A percentile compares a stretch with the other conserved stretches of the same genome.
Conservation (phyloP, 352 stramenopile species). For the Phytophthora nicotianae region DNA sequence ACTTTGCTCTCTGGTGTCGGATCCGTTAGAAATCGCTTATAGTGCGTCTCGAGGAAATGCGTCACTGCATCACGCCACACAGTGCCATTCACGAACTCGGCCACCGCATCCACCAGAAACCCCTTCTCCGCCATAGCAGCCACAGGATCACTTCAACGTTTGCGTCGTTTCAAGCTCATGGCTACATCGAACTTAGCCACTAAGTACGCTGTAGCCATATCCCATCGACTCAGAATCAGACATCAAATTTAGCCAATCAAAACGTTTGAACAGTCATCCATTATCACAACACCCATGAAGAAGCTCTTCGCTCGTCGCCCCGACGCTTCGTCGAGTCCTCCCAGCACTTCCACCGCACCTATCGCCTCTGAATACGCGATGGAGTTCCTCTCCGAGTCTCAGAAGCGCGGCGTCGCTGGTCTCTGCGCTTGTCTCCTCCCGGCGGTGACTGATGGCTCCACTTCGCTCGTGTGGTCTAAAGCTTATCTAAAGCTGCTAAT, state of each 20-base stretch:
- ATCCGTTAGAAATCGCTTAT: conserved; percentile 46
- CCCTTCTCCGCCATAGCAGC: conserved; percentile 46
- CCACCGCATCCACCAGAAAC: conserved; percentile 77
- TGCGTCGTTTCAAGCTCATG: conserved; percentile 25
- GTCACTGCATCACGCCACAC: conserved; percentile 56
- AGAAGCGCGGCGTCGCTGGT: conserved; percentile 74
- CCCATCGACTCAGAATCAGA: conserved; percentile 7
- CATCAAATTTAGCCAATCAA: conserved; percentile 22
- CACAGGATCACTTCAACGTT: neutral
- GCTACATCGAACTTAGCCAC: conserved; percentile 11
- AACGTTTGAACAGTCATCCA: conserved; percentile 7
- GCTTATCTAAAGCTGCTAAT: conserved; percentile 67
- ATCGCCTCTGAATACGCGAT: conserved; percentile 27
- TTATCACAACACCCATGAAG: conserved; percentile 22
- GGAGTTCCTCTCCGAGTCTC: conserved; percentile 47
- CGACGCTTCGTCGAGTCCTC: neutral
- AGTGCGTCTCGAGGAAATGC: conserved; percentile 65
- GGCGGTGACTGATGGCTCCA: conserved; percentile 69
- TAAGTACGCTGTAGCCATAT: neutral
- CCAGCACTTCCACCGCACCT: neutral
- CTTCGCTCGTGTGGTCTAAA: conserved; percentile 60
- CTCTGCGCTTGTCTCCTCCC: conserved; percentile 74
- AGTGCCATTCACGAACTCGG: conserved; percentile 68
- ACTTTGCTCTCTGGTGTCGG: conserved; percentile 34
- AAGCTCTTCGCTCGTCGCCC: conserved; percentile 24